A percentile compares a stretch with the other conserved stretches of the same genome.
Conservation (phyloP, 192 early-diverging fungal species). For the Paraglomus brasilianum region DNA sequence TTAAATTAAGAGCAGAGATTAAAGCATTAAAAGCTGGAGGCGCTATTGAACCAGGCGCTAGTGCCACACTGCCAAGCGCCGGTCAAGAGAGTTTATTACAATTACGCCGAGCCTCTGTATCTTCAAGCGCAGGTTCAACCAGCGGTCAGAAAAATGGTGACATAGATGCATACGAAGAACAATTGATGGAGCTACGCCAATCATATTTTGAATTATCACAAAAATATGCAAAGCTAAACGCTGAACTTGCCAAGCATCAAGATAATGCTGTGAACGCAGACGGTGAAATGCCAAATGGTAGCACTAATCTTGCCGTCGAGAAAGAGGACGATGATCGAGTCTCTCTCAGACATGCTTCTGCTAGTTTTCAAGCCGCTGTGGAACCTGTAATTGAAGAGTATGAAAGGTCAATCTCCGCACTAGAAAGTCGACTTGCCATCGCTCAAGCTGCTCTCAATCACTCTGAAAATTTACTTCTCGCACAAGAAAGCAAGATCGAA, state of each 20-base stretch:
- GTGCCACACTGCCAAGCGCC: slow-evolving; percentile 34
- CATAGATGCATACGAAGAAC: slow-evolving; percentile 44
- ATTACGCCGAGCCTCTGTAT: not conserved
- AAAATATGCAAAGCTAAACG: slow-evolving; percentile 19
- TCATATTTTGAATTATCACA: slow-evolving; percentile 24
- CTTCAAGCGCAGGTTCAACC: slow-evolving; percentile 26
- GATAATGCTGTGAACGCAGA: not conserved
- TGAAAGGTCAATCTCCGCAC: slow-evolving; percentile 57
- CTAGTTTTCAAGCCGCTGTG: slow-evolving; percentile 48
- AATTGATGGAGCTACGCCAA: slow-evolving; percentile 43
- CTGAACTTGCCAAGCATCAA: slow-evolving; percentile 9
- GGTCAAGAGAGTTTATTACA: slow-evolving; percentile 31
- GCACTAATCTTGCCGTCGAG: slow-evolving; percentile 14
- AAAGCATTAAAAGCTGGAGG: slow-evolving; percentile 37
- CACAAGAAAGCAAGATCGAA: slow-evolving; percentile 54
- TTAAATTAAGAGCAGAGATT: slow-evolving; percentile 61
- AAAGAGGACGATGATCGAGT: slow-evolving; percentile 3
- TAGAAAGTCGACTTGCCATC: slow-evolving; percentile 60
- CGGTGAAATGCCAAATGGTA: too few species aligned
- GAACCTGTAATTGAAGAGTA: slow-evolving; percentile 71
- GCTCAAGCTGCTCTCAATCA: slow-evolving; percentile 57
- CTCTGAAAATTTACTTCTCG: slow-evolving; percentile 52
- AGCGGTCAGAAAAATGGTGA: slow-evolving; percentile 27
- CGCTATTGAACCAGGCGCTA: slow-evolving; percentile 11
- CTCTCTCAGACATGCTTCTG: not conserved